Evolutionary conservation across 768 basidiomycete species (phyloP).

Genomic region (Tubosaeta brunneosetosa): DNA sequence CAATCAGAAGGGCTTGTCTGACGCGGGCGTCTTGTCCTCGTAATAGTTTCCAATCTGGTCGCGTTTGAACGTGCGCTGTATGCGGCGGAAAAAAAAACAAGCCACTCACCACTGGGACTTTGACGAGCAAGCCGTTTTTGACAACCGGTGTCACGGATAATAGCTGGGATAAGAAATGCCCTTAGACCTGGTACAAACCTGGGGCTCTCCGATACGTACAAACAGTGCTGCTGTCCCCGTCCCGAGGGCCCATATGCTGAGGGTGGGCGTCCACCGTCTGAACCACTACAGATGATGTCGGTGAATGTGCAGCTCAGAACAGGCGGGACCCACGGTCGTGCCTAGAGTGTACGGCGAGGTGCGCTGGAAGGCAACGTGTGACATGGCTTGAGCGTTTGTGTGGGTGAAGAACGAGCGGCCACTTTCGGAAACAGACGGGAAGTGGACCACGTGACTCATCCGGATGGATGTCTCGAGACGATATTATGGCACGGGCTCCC

Average conservation of each 20-base stretch:
- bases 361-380: slow-evolving; percentile 38
- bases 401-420: not conserved
- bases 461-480: not conserved
- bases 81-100: not conserved
- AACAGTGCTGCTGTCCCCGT: slow-evolving; percentile 63
- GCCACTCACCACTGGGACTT: slow-evolving; percentile 64
- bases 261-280: slow-evolving; percentile 55
- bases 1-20: slow-evolving; percentile 77
- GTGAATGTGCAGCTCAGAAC: not conserved
- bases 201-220: slow-evolving; percentile 35
- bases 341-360: slow-evolving; percentile 36
- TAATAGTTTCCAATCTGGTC: slow-evolving; percentile 64
- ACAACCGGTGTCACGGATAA: slow-evolving; percentile 85
- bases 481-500: too few relatives aligned
- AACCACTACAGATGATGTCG: slow-evolving; percentile 33
- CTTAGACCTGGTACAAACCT: not conserved
- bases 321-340: slow-evolving; percentile 34
- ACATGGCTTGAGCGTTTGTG: slow-evolving; percentile 31
- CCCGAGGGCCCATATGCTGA: slow-evolving; percentile 70
- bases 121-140: slow-evolving; percentile 65
- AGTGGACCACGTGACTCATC: slow-evolving; percentile 9
- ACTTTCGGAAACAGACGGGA: slow-evolving; percentile 4
- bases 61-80: not conserved
- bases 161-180: slow-evolving; percentile 39
- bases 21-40: slow-evolving; percentile 74